A percentile compares a stretch with the other conserved stretches of the same genome.
Evolutionary conservation across 2,329 filamentous ascomycete species (phyloP).

Genomic region (Ascochyta fabae): DNA sequence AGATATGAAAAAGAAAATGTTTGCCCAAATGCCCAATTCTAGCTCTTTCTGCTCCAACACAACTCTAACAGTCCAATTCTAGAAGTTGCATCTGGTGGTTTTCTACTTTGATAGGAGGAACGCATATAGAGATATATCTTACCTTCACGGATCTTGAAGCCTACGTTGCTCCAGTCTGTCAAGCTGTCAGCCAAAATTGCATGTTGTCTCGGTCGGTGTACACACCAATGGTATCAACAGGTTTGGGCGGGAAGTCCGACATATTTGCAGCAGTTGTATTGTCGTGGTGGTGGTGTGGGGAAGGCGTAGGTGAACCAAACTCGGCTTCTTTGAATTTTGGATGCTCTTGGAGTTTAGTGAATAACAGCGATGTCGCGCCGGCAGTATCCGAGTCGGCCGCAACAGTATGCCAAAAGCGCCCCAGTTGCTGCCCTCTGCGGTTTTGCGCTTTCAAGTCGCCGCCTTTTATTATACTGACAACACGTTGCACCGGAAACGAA

Average conservation of each 20-base stretch:
- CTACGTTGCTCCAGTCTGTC: constrained; percentile 87
- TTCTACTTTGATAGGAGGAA: neutral
- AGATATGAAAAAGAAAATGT: neutral
- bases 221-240: constrained; percentile 75
- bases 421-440: constrained; percentile 6
- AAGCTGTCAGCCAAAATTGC: neutral
- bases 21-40: neutral
- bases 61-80: neutral
- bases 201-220: constrained; percentile 10
- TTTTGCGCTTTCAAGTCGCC: neutral
- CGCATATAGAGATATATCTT: constrained; percentile 29
- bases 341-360: constrained; percentile 26
- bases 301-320: neutral
- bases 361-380: constrained; percentile 19
- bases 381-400: constrained; percentile 35
- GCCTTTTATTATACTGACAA: neutral
- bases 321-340: constrained; percentile 18
- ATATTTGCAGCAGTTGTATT: constrained; percentile 25
- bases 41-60: neutral
- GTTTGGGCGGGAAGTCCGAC: constrained; percentile 68
- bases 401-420: constrained; percentile 27
- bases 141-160: constrained; percentile 93
- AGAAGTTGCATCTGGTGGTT: neutral
- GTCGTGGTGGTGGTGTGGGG: constrained; percentile 7
- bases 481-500: neutral